Evolutionary conservation across 257 asterid species (phyloP), one percentile per base, ranked within the genome.

Genomic region (Scutellaria baicalensis): DNA sequence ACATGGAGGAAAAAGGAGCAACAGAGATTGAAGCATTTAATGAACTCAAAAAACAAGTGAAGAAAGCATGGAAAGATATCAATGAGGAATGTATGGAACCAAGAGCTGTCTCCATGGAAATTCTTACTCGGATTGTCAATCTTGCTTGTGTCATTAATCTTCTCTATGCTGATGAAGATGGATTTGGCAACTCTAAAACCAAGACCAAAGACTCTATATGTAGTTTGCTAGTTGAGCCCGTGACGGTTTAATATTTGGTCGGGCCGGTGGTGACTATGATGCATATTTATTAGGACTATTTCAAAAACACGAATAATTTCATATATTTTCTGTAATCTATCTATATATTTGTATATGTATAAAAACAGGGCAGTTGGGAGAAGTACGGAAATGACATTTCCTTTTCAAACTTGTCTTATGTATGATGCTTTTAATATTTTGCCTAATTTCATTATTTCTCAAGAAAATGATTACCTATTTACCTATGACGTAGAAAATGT

Each of bases 41-140:
- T 20, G 75, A 57, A 21, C 68, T 82, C 9, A n/a, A 52, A 0
- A 21, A 51, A 20, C 75, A 60, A 55, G 75, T 71, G 6, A 13
- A 43, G 2, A 52, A 60, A 0, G 80, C 81, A 1, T 75, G 84
- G 84, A 79, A 79, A 21, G 78, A 47, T 56, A 54, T 79, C 33
- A 79, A 71, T 21, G 14, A 75, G 17, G 80, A 66, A 59, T 21
- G 69, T 3, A n/a, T 79, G 11, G 23, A 40, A 11, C 67, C 64
- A 18, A 64, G 57, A 39, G 59, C 54, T 0, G 48, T 56, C 8
- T 42, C 80, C 3, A 13, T 55, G 17, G 27, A 62, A 5, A 12
- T 76, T 39, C 77, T 80, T 3, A 42, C 0, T 9, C 39, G 65
- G 8, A 48, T 80, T 13, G 27, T 61, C 31, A 72, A 80, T 69